Evolutionary conservation across 257 asterid species (phyloP).

Genomic region (Fraxinus americana): DNA sequence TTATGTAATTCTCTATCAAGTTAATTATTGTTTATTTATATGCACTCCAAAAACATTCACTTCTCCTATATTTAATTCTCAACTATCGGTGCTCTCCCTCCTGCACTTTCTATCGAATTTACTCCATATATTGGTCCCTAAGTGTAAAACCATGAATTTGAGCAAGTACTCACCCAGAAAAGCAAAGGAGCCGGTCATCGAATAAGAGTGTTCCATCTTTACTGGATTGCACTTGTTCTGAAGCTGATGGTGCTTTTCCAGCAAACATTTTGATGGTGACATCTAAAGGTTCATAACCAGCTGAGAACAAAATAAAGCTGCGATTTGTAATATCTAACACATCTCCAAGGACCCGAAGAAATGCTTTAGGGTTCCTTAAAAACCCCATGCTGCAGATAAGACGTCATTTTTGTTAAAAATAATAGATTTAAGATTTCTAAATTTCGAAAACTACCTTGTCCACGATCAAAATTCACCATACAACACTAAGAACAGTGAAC

Average conservation of each 20-base stretch:
- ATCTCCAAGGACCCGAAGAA: slow-evolving; percentile 54
- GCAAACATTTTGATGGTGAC: slow-evolving; percentile 54
- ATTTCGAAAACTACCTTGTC: slow-evolving; percentile 1
- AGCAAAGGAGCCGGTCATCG: slow-evolving; percentile 68
- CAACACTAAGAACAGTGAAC: not conserved
- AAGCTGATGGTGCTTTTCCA: slow-evolving; percentile 40
- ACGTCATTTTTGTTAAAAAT: slow-evolving; percentile 14
- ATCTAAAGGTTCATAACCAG: slow-evolving; percentile 83
- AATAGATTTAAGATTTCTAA: not conserved
- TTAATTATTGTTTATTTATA: not conserved
- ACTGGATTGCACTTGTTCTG: slow-evolving; percentile 44
- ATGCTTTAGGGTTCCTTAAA: slow-evolving; percentile 54
- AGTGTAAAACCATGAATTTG: not conserved
- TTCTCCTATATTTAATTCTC: not conserved
- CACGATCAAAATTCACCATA: not conserved
- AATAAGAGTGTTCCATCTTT: slow-evolving; percentile 62
- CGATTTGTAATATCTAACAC: slow-evolving; percentile 53
- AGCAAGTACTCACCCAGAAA: slow-evolving; percentile 67
- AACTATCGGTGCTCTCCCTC: not conserved
- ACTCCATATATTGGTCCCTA: not conserved
- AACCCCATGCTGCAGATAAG: slow-evolving; percentile 85
- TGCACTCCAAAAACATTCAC: not conserved
- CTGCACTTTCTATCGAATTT: not conserved
- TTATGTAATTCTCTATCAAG: not conserved
- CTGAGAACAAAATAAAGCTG: slow-evolving; percentile 73